A percentile compares a stretch with the other conserved stretches of the same genome.
Conservation (phyloP, 2,329 filamentous ascomycete genomes). For the Fusarium acutatum region DNA sequence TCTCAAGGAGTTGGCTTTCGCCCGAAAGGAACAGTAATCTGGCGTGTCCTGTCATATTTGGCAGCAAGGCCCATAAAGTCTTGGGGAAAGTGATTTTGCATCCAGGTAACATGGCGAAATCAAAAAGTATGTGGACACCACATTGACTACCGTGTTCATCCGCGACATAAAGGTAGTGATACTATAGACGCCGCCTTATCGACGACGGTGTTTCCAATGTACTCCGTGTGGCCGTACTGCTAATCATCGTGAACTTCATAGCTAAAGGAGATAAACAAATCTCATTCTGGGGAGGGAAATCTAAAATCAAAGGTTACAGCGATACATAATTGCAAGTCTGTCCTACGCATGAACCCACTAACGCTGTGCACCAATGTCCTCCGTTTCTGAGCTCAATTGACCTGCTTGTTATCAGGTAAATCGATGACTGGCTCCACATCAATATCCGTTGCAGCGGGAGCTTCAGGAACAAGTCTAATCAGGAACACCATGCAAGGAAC, state of each 20-base stretch:
- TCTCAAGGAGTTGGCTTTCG: neutral
- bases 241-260: neutral
- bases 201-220: rapidly evolving
- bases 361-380: neutral
- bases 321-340: rapidly evolving
- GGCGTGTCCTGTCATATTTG: rapidly evolving
- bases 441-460: neutral
- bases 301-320: no score
- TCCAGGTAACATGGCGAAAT: no score
- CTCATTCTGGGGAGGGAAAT: neutral
- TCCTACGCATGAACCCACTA: rapidly evolving
- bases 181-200: rapidly evolving
- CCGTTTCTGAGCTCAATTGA: neutral
- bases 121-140: no score
- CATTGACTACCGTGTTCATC: neutral
- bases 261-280: no score
- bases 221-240: rapidly evolving
- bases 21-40: rapidly evolving
- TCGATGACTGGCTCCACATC: neutral
- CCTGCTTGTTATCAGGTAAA: neutral
- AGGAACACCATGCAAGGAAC: neutral
- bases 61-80: rapidly evolving
- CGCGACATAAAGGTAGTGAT: no score
- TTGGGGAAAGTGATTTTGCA: neutral
- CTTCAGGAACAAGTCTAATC: neutral